Conservation (phyloP, 176 grass and related monocot genomes). For the Saccharum spontaneum region DNA sequence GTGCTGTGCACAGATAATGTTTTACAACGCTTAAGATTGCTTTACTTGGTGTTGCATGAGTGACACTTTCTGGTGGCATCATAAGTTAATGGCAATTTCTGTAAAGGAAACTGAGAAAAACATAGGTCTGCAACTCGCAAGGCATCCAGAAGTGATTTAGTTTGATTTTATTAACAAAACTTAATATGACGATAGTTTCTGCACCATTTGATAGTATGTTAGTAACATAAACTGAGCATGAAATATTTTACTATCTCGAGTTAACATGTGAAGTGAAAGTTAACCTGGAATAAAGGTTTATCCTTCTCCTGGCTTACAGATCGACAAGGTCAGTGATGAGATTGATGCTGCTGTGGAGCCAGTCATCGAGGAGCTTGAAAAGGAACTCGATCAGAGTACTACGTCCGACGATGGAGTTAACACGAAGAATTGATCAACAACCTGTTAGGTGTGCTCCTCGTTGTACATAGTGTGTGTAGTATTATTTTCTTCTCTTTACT, state of each 20-base stretch:
- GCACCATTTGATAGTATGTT: neutral
- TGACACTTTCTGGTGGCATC: neutral
- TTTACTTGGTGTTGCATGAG: neutral
- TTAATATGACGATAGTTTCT: neutral
- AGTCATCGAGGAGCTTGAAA: conserved; percentile 49
- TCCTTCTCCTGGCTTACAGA: conserved; percentile 21
- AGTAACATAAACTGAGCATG: neutral
- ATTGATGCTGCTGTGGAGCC: conserved; percentile 48
- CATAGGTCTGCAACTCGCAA: neutral
- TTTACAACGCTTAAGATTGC: neutral
- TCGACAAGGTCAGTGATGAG: conserved; percentile 44
- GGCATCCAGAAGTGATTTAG: neutral
- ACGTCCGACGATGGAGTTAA: neutral
- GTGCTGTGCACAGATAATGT: neutral
- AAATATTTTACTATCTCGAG: neutral
- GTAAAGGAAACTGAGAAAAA: neutral
- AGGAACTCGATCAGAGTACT: conserved; percentile 37
- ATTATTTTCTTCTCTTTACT: neutral
- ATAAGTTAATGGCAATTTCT: neutral
- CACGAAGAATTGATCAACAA: conserved; percentile 5
- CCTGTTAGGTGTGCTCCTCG: neutral
- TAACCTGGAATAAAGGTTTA: neutral
- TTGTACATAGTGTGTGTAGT: conserved; percentile 1
- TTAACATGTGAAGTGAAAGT: neutral
- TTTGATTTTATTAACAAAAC: neutral